Percentiles rank a stretch among this genome's conserved stretches.
phyloP scores from a whole-genome alignment of 169 alveolate species.

The Plasmodium vivax region DNA sequence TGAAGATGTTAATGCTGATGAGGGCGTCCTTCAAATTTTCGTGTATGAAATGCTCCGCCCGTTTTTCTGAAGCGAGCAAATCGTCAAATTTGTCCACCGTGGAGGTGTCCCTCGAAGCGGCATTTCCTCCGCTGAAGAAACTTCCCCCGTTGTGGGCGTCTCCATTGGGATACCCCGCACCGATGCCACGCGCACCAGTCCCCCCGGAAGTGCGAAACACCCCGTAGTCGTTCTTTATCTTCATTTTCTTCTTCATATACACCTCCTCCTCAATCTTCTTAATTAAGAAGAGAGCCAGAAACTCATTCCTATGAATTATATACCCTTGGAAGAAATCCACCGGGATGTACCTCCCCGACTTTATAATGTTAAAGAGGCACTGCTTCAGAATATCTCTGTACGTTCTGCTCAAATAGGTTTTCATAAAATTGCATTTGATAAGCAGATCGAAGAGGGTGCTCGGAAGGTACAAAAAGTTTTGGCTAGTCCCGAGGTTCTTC shows the following conservation, averaged over 20 bases:
- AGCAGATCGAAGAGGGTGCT: constrained; percentile 54
- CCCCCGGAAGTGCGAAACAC: neutral
- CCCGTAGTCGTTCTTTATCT: constrained; percentile 3
- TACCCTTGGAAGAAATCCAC: constrained; percentile 74
- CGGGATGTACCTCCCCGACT: constrained; percentile 56
- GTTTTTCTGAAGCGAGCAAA: constrained; percentile 39
- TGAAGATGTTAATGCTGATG: constrained; percentile 22
- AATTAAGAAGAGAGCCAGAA: constrained; percentile 34
- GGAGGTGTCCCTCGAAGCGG: neutral
- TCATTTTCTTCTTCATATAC: constrained; percentile 51
- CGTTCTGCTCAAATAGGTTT: constrained; percentile 48
- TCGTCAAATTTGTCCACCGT: constrained; percentile 23
- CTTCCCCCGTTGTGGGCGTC: neutral
- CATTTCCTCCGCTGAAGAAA: neutral
- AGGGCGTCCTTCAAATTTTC: constrained; percentile 57
- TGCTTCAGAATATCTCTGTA: constrained; percentile 68
- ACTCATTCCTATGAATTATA: constrained; percentile 65
- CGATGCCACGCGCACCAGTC: neutral
- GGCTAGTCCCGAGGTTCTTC: constrained; percentile 7
- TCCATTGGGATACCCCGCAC: neutral
- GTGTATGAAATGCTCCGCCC: constrained; percentile 70
- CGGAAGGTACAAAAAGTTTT: constrained; percentile 29
- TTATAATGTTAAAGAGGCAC: constrained; percentile 34
- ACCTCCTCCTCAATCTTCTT: constrained; percentile 55
- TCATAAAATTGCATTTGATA: constrained; percentile 57